Evolutionary conservation across 225 moss, liverwort and hornwort species (phyloP).

Genomic region (Neckera pumila): DNA sequence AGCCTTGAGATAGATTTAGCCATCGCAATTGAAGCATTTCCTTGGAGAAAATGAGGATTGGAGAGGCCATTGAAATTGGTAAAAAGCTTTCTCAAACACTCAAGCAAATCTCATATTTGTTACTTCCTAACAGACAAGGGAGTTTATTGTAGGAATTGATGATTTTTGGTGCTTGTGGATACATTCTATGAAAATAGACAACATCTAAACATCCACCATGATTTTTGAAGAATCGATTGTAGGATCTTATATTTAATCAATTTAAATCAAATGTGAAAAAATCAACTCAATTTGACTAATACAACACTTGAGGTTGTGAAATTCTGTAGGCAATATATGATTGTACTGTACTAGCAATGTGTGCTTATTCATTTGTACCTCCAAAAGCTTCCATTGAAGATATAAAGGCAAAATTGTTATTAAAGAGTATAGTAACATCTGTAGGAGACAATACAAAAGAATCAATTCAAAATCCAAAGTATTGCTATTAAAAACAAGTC

Average conservation of each 20-base stretch:
- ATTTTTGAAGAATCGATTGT: not conserved
- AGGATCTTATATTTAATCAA: not conserved
- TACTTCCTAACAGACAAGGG: not conserved
- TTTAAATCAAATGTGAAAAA: not conserved
- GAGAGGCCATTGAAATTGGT: not conserved
- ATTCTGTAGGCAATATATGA: fast-evolving
- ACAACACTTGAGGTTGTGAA: not conserved
- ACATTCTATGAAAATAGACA: not conserved
- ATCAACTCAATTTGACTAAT: fast-evolving
- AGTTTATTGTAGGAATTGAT: not conserved
- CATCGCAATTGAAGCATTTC: not conserved
- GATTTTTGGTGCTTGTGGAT: not conserved
- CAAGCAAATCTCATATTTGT: not conserved
- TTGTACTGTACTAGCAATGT: not conserved
- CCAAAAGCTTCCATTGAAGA: not conserved
- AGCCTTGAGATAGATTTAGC: too few relatives aligned
- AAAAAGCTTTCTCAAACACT: not conserved
- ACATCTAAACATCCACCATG: not conserved
- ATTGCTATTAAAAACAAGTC: not conserved
- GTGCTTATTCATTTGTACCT: not conserved
- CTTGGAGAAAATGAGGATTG: not conserved
- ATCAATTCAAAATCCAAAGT: not conserved
- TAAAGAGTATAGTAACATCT: not conserved
- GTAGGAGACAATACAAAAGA: not conserved
- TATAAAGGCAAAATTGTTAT: not conserved